Evolutionary conservation across 2,329 filamentous ascomycete species (phyloP), one percentile per base, ranked within the genome.

Genomic region (Trichoderma sp.): DNA sequence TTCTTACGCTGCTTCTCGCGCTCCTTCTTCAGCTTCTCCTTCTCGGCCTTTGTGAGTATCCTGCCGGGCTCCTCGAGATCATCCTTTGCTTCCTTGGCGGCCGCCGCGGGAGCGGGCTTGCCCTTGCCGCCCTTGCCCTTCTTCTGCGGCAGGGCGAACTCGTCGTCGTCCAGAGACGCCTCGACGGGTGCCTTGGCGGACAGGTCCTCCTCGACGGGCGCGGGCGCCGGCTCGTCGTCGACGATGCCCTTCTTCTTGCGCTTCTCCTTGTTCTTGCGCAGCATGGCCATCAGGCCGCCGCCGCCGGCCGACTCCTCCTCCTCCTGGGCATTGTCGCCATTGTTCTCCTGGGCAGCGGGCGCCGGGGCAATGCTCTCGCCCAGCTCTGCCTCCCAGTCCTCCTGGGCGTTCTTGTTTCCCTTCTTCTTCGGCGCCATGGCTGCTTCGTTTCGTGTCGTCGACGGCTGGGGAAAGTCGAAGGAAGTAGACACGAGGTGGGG

Each of bases 1-100:
- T 93, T 99, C 82, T 99, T 99, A 71, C 93, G 86, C 81, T 95
- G 91, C 87, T 99, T 99, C 82, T 99, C 95, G 67, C 92, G 88
- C 82, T 99, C 95, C 81, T 97, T 99, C 85, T 94, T 98, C 74
- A 94, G 84, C 79, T 92, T 96, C 78, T 99, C 95, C 82, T 99
- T 99, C 81, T 99, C 93, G 66, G 96, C 95, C 86, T 98, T 99
- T 45, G 92, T 96, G 80, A 98, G 88, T 56, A 98, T 84, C 63
- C 88, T 86, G 51, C 89, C 89, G 66, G 82, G 83, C 12, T 82
- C 83, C 7, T 77, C 86, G 12, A 79, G 50, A 12, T 63, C 82
- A 19, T 82, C 83, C 21, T 82, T 83, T 2, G 81, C 83, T 41
- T 83, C 82, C 17, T 78, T 76, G 55, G 81, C 76, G 19, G 78